A percentile compares a stretch with the other conserved stretches of the same genome.
Evolutionary conservation across 305 asterid species (phyloP).

Genomic region (Fraxinus nigra): DNA sequence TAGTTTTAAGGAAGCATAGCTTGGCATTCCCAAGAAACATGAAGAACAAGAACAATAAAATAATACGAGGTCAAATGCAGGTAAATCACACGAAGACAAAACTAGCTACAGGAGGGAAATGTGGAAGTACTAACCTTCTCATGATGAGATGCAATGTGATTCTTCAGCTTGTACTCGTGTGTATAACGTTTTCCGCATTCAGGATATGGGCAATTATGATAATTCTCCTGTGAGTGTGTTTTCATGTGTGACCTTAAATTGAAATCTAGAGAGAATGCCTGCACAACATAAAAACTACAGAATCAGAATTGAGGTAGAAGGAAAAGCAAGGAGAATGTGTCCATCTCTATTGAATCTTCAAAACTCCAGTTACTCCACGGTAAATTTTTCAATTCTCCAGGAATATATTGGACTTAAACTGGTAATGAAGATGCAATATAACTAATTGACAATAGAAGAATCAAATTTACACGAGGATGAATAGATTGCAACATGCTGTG

Average conservation of each 20-base stretch:
- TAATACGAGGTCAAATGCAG: not conserved
- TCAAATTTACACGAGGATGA: not conserved
- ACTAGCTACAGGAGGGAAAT: not conserved
- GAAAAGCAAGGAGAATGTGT: not conserved
- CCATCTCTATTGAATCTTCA: not conserved
- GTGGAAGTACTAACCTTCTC: slow-evolving; percentile 62
- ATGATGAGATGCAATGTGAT: slow-evolving; percentile 79
- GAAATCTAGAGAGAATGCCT: slow-evolving; percentile 98
- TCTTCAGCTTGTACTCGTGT: slow-evolving; percentile 94
- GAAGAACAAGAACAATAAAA: not conserved
- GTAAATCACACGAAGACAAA: not conserved
- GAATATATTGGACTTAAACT: not conserved
- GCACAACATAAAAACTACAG: slow-evolving; percentile 20
- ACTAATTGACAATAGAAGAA: not conserved
- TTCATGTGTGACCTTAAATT: slow-evolving; percentile 97
- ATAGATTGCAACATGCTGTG: not conserved
- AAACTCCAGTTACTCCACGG: not conserved
- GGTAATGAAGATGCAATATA: not conserved
- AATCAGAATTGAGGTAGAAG: slow-evolving; percentile 1
- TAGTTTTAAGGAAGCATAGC: not conserved
- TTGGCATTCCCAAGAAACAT: slow-evolving; percentile 5
- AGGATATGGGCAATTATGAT: slow-evolving; percentile 84
- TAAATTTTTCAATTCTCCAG: not conserved
- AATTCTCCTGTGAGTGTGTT: slow-evolving; percentile 97
- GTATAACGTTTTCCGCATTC: slow-evolving; percentile 98